phyloP scores from a whole-genome alignment of 257 asterid genomes.

The Orobanche coerulescens region DNA sequence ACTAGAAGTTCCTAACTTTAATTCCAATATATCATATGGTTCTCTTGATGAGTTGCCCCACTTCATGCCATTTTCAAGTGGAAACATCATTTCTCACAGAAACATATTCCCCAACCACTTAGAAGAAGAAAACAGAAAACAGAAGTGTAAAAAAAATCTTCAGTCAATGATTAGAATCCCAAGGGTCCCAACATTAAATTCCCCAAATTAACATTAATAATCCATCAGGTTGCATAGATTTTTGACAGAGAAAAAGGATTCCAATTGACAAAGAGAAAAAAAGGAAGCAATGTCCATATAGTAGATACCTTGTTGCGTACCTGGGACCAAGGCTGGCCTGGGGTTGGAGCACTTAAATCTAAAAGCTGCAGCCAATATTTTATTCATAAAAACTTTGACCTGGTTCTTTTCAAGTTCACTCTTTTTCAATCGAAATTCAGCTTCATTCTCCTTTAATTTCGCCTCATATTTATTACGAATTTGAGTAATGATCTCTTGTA shows the following conservation, averaged over 20 bases:
- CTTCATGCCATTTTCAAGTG: background rate
- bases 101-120: background rate
- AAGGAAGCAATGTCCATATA: background rate
- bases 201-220: background rate
- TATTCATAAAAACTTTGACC: constrained; percentile 47
- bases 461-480: constrained; percentile 43
- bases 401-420: constrained; percentile 39
- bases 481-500: constrained; percentile 45
- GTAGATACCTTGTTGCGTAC: constrained; percentile 49
- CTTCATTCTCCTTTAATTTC: constrained; percentile 48
- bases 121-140: background rate
- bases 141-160: background rate
- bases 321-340: constrained; percentile 40
- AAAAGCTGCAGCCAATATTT: constrained; percentile 62
- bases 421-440: constrained; percentile 33
- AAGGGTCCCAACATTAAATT: background rate
- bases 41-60: background rate
- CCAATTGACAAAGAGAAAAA: constrained; percentile 7
- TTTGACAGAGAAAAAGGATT: background rate
- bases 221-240: background rate
- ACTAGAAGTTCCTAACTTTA: background rate
- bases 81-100: background rate
- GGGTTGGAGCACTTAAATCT: constrained; percentile 62
- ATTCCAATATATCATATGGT: background rate
- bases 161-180: background rate